phyloP scores from a whole-genome alignment of 345 rosid genomes.

The Hirschfeldia incana region DNA sequence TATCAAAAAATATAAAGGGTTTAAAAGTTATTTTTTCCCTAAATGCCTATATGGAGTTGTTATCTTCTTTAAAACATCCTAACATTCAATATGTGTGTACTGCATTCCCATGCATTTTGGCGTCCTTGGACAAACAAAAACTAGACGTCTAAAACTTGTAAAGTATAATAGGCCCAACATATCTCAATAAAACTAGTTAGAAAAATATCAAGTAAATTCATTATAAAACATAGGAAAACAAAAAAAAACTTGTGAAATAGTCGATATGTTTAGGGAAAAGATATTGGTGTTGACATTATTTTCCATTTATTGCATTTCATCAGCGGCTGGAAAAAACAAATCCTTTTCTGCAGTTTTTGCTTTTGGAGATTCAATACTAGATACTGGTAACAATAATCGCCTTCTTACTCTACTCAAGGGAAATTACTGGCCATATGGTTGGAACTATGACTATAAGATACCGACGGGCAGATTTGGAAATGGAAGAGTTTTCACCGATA shows the following conservation, averaged over 20 bases:
- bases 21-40: neutral
- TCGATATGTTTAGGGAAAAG: conserved; percentile 7
- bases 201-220: conserved; percentile 7
- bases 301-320: conserved; percentile 13
- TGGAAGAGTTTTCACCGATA: conserved; percentile 60
- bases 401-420: conserved; percentile 46
- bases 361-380: conserved; percentile 70
- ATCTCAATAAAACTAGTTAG: neutral
- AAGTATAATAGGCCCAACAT: no score
- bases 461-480: conserved; percentile 68
- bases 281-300: conserved; percentile 23
- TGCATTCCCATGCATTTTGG: conserved; percentile 23
- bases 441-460: conserved; percentile 36
- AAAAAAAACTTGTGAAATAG: conserved; percentile 1
- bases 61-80: neutral
- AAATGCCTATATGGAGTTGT: neutral
- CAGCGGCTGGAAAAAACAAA: conserved; percentile 7
- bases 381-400: conserved; percentile 69
- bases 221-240: neutral
- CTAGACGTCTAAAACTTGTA: conserved; percentile 19
- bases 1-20: neutral
- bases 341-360: conserved; percentile 48
- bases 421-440: conserved; percentile 62
- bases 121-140: conserved; percentile 33
- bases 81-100: neutral